Evolutionary conservation across 2,329 filamentous ascomycete species (phyloP).

Genomic region (Fusarium beomiforme): DNA sequence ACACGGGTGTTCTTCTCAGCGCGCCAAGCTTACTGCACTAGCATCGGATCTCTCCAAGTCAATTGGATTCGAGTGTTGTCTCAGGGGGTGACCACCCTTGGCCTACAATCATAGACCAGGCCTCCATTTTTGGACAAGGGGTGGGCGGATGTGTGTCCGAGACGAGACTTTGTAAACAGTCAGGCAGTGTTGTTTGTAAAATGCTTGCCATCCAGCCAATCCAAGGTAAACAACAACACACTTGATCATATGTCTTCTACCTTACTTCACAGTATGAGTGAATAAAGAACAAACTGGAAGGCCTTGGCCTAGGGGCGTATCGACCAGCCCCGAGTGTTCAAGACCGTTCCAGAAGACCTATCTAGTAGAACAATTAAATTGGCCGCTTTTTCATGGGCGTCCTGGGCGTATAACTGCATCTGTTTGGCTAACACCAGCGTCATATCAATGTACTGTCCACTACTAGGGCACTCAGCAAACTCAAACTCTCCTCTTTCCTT

Average conservation of each 20-base stretch:
- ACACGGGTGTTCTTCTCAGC: conserved; percentile 18
- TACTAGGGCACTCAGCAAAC: conserved; percentile 24
- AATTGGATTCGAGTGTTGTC: conserved; percentile 38
- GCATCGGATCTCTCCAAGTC: conserved; percentile 27
- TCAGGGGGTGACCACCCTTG: conserved; percentile 41
- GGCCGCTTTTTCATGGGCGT: conserved; percentile 2
- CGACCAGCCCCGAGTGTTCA: neutral
- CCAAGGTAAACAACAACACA: conserved; percentile 22
- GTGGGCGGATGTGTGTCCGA: conserved; percentile 34
- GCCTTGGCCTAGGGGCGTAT: conserved; percentile 16
- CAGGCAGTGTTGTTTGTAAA: neutral
- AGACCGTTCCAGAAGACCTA: neutral
- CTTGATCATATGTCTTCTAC: neutral
- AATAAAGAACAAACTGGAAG: neutral
- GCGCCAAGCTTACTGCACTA: conserved; percentile 34
- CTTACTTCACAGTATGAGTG: neutral
- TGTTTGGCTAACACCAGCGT: conserved; percentile 24
- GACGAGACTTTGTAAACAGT: conserved; percentile 17
- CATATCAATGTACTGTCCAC: conserved; percentile 15
- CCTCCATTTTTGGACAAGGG: conserved; percentile 17
- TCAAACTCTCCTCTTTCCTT: conserved; percentile 19
- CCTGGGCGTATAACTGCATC: neutral
- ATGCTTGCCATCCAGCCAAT: conserved; percentile 20
- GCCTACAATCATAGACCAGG: conserved; percentile 35
- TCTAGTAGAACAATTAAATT: neutral